Evolutionary conservation across 2,329 filamentous ascomycete genomes (phyloP).

Genomic region (Claviceps monticola): DNA sequence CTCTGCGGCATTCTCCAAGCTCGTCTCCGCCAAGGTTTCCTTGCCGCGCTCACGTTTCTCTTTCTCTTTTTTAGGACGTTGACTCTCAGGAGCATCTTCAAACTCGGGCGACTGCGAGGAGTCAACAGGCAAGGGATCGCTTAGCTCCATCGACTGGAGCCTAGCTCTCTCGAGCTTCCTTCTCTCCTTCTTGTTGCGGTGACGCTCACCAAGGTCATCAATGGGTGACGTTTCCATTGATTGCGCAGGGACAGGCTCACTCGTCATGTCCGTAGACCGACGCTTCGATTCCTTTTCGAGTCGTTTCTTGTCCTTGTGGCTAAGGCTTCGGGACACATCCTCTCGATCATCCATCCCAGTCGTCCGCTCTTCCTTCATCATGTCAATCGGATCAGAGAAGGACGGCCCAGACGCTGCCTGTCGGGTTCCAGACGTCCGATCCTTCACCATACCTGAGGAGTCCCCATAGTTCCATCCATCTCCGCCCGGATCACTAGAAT

Average conservation of each 20-base stretch:
- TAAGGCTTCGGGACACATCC: conserved; percentile 20
- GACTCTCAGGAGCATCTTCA: conserved; percentile 13
- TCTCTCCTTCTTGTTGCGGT: conserved; percentile 34
- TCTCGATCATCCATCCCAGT: conserved; percentile 13
- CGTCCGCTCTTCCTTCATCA: conserved; percentile 19
- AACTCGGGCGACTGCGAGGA: conserved; percentile 6
- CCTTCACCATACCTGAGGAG: conserved; percentile 32
- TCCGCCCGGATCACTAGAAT: conserved; percentile 34
- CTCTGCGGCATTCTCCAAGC: conserved; percentile 11
- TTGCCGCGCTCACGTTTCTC: conserved; percentile 29
- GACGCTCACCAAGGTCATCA: conserved; percentile 12
- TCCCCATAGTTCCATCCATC: conserved; percentile 33
- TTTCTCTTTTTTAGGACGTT: conserved; percentile 21
- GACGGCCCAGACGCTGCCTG: conserved; percentile 21
- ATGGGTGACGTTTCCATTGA: conserved; percentile 4
- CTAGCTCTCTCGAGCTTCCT: conserved; percentile 29
- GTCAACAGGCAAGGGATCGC: conserved; percentile 3
- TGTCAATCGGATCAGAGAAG: conserved; percentile 34
- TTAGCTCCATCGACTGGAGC: conserved; percentile 5
- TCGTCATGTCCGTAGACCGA: conserved; percentile 16
- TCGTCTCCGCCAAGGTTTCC: conserved; percentile 12
- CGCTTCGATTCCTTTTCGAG: conserved; percentile 25
- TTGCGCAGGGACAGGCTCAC: conserved; percentile 2
- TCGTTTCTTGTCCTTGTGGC: conserved; percentile 37
- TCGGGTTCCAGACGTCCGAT: conserved; percentile 15